phyloP scores from a whole-genome alignment of 2,329 filamentous ascomycete genomes.

The Arthrobotrys megalospora region DNA sequence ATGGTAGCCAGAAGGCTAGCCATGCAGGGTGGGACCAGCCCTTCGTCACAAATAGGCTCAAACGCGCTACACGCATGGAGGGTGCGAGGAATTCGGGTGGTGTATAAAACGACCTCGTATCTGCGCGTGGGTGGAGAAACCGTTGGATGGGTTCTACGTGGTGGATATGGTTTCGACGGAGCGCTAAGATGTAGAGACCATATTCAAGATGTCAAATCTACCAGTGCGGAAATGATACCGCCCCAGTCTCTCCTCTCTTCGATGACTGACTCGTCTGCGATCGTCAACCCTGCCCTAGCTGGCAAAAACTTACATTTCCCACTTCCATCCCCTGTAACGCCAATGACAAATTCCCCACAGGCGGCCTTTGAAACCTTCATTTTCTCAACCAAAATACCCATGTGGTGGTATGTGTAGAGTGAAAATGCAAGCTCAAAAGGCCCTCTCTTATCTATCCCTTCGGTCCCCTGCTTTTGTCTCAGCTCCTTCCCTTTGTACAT shows the following conservation, averaged over 20 bases:
- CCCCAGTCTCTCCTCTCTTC: constrained; percentile 25
- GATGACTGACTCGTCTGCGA: neutral
- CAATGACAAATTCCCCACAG: constrained; percentile 44
- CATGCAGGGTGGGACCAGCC: neutral
- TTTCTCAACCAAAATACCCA: constrained; percentile 49
- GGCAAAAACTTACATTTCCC: constrained; percentile 56
- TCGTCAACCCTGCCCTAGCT: too few species aligned
- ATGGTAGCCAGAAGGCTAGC: constrained; percentile 3
- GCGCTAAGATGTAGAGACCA: too few species aligned
- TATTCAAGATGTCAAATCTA: constrained; percentile 31
- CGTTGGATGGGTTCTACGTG: too few species aligned
- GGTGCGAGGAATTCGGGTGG: neutral
- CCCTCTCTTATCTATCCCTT: constrained; percentile 36
- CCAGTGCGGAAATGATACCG: constrained; percentile 34
- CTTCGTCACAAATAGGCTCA: constrained; percentile 26
- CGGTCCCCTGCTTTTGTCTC: constrained; percentile 18
- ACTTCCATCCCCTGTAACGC: constrained; percentile 37
- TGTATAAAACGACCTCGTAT: constrained; percentile 26
- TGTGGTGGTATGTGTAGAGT: constrained; percentile 51
- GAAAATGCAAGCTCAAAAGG: constrained; percentile 54
- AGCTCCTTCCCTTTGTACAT: constrained; percentile 45
- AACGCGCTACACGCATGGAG: constrained; percentile 12
- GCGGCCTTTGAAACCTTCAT: constrained; percentile 45
- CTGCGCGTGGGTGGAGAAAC: neutral
- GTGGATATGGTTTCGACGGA: too few species aligned